Base-by-base conservation (phyloP, 2,329 filamentous ascomycete species). In the Aspergillus alliaceus region DNA sequence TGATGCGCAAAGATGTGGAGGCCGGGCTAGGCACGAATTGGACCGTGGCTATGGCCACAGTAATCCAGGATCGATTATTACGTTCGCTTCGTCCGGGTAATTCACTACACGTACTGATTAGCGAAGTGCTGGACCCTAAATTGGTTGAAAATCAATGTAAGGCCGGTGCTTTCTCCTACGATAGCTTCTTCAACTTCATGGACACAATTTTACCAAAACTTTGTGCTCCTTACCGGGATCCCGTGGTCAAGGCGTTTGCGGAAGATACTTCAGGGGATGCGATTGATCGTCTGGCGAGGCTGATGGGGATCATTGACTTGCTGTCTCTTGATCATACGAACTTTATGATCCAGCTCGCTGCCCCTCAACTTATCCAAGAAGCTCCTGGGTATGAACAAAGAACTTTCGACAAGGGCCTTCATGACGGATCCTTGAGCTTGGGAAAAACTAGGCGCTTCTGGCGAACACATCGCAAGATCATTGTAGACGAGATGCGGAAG, bases 1-100 rank as follows among this genome's bases (percentile, higher is more conserved):
- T 78, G 63, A 86, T 86, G 84, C 81, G 81, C 58, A 75, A 68
- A 55, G 84, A 82, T 54, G 83, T 85, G 49, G 81, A 82, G 61
- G 76, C 79, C 27, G 84, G 82, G 18, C 75, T 82, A 52, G 82
- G 82, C 18, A 79, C 80, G 4, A 72, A 78, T 18, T 88, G 86
- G 86, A 87, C 84, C 15, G 79, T 85, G 22, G 83, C 84, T n/a
- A 86, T 87, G 78, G 85, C 85, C n/a, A 83, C 86, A 46, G 84
- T 87, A 59, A 83, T 88, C 44, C 80, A 84, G 48, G 81, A 82
- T 51, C 86, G 86, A 64, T 75, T 88, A 24, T 69, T 87, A 37
- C 80, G 82, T 27, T 79, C 86, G 58, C 71, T 88, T 51, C 84
- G 81, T 64, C 80, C 81, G 22, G 84, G 84, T 6, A 86, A 86